phyloP scores from a whole-genome alignment of 2,329 filamentous ascomycete genomes.

The Fusarium clavum region DNA sequence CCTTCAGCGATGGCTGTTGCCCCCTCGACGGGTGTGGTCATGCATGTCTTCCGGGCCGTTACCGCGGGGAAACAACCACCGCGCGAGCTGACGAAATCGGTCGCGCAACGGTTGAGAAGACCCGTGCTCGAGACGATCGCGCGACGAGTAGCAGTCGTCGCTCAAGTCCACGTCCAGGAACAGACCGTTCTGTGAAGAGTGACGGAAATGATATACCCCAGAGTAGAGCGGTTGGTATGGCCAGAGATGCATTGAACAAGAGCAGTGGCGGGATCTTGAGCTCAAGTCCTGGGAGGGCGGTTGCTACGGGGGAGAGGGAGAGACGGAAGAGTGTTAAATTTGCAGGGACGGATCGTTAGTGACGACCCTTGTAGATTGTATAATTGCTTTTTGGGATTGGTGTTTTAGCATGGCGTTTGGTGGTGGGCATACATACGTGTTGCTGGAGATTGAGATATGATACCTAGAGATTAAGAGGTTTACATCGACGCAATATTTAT shows the following conservation, averaged over 20 bases:
- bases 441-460: neutral
- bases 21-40: slow-evolving; percentile 74
- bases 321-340: slow-evolving; percentile 75
- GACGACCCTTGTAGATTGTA: neutral
- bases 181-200: slow-evolving; percentile 51
- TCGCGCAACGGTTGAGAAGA: slow-evolving; percentile 58
- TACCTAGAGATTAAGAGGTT: neutral
- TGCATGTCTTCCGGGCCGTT: slow-evolving; percentile 69
- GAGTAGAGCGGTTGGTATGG: slow-evolving; percentile 70
- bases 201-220: slow-evolving; percentile 67
- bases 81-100: slow-evolving; percentile 64
- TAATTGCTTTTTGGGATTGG: neutral
- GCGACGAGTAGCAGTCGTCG: slow-evolving; percentile 44
- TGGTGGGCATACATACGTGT: neutral
- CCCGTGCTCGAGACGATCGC: slow-evolving; percentile 44
- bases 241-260: slow-evolving; percentile 63
- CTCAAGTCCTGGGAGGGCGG: slow-evolving; percentile 60
- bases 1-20: slow-evolving; percentile 68
- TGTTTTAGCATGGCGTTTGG: neutral
- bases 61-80: slow-evolving; percentile 61
- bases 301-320: slow-evolving; percentile 59
- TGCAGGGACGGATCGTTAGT: slow-evolving; percentile 54
- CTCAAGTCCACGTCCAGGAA: slow-evolving; percentile 45
- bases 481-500: neutral
- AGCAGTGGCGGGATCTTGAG: slow-evolving; percentile 57